phyloP scores from a whole-genome alignment of 1,139 yeast genomes.

The Zhuliangozyma parablackwelliae region DNA sequence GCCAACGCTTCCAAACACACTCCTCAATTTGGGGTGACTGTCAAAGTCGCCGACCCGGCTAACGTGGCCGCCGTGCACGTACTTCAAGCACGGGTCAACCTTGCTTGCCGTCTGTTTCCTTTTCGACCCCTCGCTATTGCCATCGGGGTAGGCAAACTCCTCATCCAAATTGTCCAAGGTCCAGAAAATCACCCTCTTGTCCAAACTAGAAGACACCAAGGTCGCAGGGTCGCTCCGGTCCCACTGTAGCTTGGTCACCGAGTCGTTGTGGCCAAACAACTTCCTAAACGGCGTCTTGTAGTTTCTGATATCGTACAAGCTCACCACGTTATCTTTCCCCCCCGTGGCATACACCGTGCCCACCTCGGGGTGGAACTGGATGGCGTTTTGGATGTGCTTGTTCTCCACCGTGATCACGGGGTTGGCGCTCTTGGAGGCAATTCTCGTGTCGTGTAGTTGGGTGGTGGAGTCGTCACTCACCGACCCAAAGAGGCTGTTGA shows the following conservation, averaged over 20 bases:
- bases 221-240: conserved; percentile 30
- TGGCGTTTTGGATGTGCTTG: conserved; percentile 45
- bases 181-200: conserved; percentile 49
- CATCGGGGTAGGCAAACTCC: conserved; percentile 36
- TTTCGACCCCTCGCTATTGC: conserved; percentile 9
- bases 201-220: conserved; percentile 47
- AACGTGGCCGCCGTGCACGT: conserved; percentile 60
- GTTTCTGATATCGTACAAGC: conserved; percentile 49
- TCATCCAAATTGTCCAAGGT: conserved; percentile 44
- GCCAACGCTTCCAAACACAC: conserved; percentile 44
- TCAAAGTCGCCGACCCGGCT: conserved; percentile 48
- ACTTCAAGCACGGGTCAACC: conserved; percentile 57
- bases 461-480: conserved; percentile 70
- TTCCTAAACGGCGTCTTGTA: conserved; percentile 43
- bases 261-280: conserved; percentile 47
- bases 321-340: conserved; percentile 49
- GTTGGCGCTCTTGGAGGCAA: conserved; percentile 18
- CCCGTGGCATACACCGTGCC: conserved; percentile 47
- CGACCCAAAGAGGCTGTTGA: conserved; percentile 54
- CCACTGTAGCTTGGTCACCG: conserved; percentile 38
- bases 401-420: conserved; percentile 44
- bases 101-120: conserved; percentile 19
- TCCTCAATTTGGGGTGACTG: conserved; percentile 43
- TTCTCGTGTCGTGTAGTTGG: conserved; percentile 63
- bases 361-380: conserved; percentile 45